A percentile compares a stretch with the other conserved stretches of the same genome.
Evolutionary conservation across 2,329 filamentous ascomycete genomes (phyloP).

Genomic region (Alternaria sp.): DNA sequence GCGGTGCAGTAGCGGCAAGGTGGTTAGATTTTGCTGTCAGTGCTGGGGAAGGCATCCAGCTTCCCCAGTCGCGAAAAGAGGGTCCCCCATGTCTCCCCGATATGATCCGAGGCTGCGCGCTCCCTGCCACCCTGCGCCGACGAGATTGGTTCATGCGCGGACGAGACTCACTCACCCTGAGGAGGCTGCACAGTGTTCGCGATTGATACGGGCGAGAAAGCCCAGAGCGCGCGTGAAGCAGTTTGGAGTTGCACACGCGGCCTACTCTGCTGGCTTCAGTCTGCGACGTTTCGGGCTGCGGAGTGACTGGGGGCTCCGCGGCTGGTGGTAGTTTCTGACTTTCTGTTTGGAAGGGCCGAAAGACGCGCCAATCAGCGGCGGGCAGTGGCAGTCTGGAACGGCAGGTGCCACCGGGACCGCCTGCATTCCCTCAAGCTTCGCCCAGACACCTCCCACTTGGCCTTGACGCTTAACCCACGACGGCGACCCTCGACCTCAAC

Average conservation of each 20-base stretch:
- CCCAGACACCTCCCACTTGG: constrained; percentile 33
- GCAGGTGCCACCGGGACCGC: constrained; percentile 20
- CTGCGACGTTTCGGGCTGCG: constrained; percentile 10
- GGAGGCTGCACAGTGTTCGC: neutral
- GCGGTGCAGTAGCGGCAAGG: neutral
- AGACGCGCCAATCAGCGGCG: neutral
- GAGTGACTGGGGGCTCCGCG: constrained; percentile 1
- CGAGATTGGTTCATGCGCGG: neutral
- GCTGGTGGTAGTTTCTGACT: neutral
- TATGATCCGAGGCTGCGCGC: neutral
- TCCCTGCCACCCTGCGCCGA: neutral
- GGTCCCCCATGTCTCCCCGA: neutral
- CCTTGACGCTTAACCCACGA: constrained; percentile 29
- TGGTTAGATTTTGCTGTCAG: neutral
- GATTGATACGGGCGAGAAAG: neutral
- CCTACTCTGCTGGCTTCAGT: neutral
- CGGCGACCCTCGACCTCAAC: constrained; percentile 13
- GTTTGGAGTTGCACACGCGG: neutral
- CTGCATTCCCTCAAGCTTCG: constrained; percentile 17
- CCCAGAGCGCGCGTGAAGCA: neutral
- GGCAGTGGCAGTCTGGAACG: constrained; percentile 7
- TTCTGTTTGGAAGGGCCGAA: constrained; percentile 9
- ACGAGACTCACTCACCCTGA: neutral
- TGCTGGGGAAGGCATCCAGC: neutral
- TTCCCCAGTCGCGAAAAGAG: neutral